Evolutionary conservation across 129 eudicot species (phyloP).

Genomic region (Ambrosia trifida): DNA sequence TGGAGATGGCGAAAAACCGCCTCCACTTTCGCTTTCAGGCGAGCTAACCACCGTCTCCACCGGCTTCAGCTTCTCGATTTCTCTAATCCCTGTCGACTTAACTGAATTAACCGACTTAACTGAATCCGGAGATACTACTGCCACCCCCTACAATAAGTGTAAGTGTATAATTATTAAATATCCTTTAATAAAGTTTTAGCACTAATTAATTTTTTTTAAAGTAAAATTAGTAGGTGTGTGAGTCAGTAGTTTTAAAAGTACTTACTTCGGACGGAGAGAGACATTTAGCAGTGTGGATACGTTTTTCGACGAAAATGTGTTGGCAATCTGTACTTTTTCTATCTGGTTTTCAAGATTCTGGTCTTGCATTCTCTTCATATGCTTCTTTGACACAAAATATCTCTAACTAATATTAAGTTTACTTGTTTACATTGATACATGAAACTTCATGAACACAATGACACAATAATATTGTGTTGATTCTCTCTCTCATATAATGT

Average conservation of each 20-base stretch:
- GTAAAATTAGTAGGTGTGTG: too few relatives aligned
- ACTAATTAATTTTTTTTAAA: too few relatives aligned
- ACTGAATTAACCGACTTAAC: conserved; percentile 36
- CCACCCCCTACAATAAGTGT: conserved; percentile 28
- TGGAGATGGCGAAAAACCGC: not conserved
- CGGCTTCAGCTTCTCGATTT: not conserved
- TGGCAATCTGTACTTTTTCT: conserved; percentile 68
- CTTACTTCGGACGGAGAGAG: conserved; percentile 76
- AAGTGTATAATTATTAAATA: too few relatives aligned
- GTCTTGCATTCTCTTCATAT: conserved; percentile 58
- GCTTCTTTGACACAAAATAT: conserved; percentile 37
- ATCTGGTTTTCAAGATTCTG: conserved; percentile 72
- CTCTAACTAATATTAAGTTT: conserved; percentile 18
- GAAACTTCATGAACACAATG: conserved; percentile 12
- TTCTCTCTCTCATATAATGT: not conserved
- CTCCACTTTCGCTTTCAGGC: conserved; percentile 35
- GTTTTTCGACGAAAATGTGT: conserved; percentile 66
- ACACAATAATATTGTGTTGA: not conserved
- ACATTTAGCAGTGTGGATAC: conserved; percentile 65
- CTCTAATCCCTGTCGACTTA: not conserved
- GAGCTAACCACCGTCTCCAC: conserved; percentile 24
- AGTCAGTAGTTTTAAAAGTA: not conserved
- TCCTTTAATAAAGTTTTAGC: too few relatives aligned
- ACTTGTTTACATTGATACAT: conserved; percentile 30
- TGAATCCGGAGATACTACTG: conserved; percentile 47